Evolutionary conservation across 306 rosid genomes (phyloP).

Genomic region (Delonix regia): DNA sequence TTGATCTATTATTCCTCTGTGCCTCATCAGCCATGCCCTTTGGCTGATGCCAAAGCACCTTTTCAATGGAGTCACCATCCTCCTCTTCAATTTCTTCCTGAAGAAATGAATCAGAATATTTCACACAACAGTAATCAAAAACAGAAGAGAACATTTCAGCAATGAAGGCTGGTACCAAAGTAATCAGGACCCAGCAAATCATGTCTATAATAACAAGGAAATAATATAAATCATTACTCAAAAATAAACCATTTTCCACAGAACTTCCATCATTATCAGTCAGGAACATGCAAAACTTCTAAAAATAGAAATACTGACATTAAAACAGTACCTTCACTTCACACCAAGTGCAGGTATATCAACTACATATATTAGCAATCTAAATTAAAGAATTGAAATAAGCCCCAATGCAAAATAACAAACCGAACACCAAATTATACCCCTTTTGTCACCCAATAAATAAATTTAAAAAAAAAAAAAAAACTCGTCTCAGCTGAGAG

Average conservation of each 20-base stretch:
- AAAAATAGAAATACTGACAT: background rate
- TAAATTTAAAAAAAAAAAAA: background rate
- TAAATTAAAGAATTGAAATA: background rate
- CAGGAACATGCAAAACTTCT: background rate
- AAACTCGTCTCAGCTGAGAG: background rate
- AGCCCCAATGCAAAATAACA: conserved; percentile 1
- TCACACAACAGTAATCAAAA: conserved; percentile 22
- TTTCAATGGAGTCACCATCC: conserved; percentile 91
- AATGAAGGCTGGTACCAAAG: conserved; percentile 1
- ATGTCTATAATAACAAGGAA: conserved; percentile 8
- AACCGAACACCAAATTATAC: background rate
- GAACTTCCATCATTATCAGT: background rate
- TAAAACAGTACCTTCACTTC: background rate
- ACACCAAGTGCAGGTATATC: background rate
- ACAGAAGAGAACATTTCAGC: conserved; percentile 1
- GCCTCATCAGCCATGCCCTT: conserved; percentile 93
- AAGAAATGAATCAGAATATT: conserved; percentile 29
- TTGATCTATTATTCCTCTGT: conserved; percentile 66
- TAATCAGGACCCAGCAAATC: conserved; percentile 23
- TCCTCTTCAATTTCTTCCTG: conserved; percentile 98
- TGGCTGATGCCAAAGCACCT: conserved; percentile 98
- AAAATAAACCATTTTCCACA: conserved; percentile 18
- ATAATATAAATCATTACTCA: background rate
- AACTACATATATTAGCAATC: background rate
- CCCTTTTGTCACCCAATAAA: background rate